These are phyloP conservation scores for Isabelozyma gotoi DNA, from an alignment of 805 yeast genomes.

Conservation along the genomic window DNA sequence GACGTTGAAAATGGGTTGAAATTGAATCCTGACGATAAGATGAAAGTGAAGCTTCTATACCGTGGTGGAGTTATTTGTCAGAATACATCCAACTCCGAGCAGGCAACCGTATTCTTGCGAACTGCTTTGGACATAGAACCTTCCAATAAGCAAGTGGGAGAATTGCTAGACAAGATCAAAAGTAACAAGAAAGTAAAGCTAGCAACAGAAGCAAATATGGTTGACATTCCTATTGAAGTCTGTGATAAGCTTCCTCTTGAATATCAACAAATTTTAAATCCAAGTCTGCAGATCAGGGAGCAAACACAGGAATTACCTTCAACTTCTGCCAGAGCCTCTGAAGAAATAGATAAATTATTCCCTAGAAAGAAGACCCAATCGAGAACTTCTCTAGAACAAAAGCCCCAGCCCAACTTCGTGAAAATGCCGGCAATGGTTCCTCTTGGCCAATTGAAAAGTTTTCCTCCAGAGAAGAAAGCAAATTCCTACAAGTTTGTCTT, in stretches of 20 bases:
- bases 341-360: slow-evolving; percentile 14
- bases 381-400: neutral
- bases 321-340: slow-evolving; percentile 2
- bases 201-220: neutral
- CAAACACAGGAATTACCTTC: neutral
- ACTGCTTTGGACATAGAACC: slow-evolving; percentile 44
- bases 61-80: slow-evolving; percentile 47
- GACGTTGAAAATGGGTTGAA: slow-evolving; percentile 53
- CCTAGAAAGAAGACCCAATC: slow-evolving; percentile 1
- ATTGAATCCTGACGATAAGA: slow-evolving; percentile 24
- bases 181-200: neutral
- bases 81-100: slow-evolving; percentile 18
- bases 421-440: slow-evolving; percentile 24
- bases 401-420: slow-evolving; percentile 8
- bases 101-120: slow-evolving; percentile 28
- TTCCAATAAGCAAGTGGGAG: neutral
- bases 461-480: slow-evolving; percentile 23
- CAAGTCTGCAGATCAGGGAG: no score
- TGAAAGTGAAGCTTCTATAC: slow-evolving; percentile 49
- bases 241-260: neutral
- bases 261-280: neutral
- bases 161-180: neutral
- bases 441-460: slow-evolving; percentile 21
- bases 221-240: neutral
- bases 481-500: slow-evolving; percentile 39